Conservation (phyloP, 192 early-diverging fungal species). For the Podila verticillata region DNA sequence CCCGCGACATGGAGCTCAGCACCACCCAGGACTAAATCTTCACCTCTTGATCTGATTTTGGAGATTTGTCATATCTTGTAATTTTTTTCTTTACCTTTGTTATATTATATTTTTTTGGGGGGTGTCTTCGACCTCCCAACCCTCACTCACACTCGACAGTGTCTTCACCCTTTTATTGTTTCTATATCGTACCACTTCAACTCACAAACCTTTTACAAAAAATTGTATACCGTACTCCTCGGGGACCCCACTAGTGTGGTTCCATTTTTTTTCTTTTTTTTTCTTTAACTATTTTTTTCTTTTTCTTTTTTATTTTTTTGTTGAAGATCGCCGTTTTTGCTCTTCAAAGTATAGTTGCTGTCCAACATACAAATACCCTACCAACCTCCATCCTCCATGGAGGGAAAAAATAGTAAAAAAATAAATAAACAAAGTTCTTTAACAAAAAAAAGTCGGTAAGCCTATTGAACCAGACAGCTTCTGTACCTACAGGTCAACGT, state of each 20-base stretch:
- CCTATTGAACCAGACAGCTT: no score
- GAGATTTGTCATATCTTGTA: no score
- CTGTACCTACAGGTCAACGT: no score
- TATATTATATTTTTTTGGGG: no score
- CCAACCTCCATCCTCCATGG: background rate
- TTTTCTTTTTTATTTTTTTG: background rate
- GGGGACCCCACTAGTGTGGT: no score
- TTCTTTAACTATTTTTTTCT: background rate
- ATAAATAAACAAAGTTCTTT: background rate
- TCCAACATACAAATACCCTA: background rate
- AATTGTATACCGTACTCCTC: background rate
- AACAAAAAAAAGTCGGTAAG: no score
- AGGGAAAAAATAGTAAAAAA: background rate
- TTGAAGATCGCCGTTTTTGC: background rate
- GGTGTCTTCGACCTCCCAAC: no score
- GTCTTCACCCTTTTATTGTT: background rate
- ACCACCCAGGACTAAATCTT: slow-evolving; percentile 1
- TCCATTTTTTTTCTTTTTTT: background rate
- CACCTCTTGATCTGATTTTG: background rate
- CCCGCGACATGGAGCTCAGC: slow-evolving; percentile 39
- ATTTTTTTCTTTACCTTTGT: no score
- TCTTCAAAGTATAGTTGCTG: background rate
- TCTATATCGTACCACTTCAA: background rate
- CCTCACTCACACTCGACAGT: no score
- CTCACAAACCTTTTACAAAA: background rate